phyloP scores from a whole-genome alignment of 1,284 basidiomycete genomes.

The Pulveroboletus sp. region DNA sequence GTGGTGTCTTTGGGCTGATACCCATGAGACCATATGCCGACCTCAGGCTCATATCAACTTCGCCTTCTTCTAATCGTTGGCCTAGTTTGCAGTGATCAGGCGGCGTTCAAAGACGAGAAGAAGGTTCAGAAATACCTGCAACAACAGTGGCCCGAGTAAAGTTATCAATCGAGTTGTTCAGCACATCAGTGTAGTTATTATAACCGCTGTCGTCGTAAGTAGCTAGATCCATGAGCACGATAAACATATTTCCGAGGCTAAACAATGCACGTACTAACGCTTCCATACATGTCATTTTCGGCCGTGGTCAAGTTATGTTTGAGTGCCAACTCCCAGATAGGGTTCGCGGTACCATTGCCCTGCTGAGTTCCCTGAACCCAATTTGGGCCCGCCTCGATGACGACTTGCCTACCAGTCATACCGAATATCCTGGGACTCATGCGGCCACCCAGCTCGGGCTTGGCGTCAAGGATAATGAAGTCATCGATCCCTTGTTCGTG shows the following conservation, averaged over 20 bases:
- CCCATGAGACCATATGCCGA: conserved; percentile 16
- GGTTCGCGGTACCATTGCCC: conserved; percentile 53
- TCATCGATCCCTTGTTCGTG: conserved; percentile 54
- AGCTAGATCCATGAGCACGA: not conserved
- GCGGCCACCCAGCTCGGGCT: conserved; percentile 60
- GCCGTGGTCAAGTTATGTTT: conserved; percentile 56
- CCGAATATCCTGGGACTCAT: conserved; percentile 52
- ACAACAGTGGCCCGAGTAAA: conserved; percentile 7
- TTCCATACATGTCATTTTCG: conserved; percentile 46
- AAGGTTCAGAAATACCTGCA: not conserved
- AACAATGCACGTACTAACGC: conserved; percentile 42
- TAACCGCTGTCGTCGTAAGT: conserved; percentile 14
- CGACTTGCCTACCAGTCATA: conserved; percentile 37
- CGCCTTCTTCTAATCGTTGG: conserved; percentile 3
- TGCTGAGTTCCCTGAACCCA: conserved; percentile 69
- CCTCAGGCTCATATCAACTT: conserved; percentile 15
- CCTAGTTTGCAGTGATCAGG: not conserved
- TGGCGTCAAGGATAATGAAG: conserved; percentile 63
- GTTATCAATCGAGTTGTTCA: conserved; percentile 10
- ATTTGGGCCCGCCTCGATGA: conserved; percentile 64
- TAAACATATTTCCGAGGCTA: not conserved
- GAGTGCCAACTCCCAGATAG: conserved; percentile 56
- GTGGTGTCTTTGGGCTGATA: conserved; percentile 9
- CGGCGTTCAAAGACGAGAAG: not conserved
- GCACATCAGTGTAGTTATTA: conserved; percentile 14